Evolutionary conservation across 805 yeast genomes (phyloP).

Genomic region (Kluyveromyces dobzhanskii): DNA sequence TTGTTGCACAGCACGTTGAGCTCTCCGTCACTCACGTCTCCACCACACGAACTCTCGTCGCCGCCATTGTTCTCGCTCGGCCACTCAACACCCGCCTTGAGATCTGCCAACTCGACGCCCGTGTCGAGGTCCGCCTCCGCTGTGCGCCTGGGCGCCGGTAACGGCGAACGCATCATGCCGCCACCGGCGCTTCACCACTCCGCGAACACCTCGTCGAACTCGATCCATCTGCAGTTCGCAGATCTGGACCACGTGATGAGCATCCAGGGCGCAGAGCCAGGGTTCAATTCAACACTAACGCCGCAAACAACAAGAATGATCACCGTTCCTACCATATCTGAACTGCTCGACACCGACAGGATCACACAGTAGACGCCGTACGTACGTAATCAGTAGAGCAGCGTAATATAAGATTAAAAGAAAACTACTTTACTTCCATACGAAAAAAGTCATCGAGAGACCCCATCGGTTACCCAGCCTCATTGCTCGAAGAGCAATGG

Average conservation of each 20-base stretch:
- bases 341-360: constrained; percentile 24
- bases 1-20: too few species aligned
- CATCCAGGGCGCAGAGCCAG: constrained; percentile 26
- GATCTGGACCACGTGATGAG: constrained; percentile 22
- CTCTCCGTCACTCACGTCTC: not conserved
- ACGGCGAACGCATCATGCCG: constrained; percentile 11
- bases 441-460: too few species aligned
- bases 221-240: constrained; percentile 19
- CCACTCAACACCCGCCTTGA: too few species aligned
- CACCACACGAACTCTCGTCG: not conserved
- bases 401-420: too few species aligned
- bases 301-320: constrained; percentile 27
- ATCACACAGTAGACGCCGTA: constrained; percentile 21
- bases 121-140: not conserved
- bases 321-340: constrained; percentile 18
- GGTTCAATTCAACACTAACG: constrained; percentile 19
- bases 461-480: too few species aligned
- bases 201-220: constrained; percentile 5
- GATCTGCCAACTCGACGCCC: not conserved
- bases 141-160: not conserved
- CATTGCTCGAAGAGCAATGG: too few species aligned
- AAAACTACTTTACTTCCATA: too few species aligned
- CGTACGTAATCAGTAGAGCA: too few species aligned
- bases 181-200: constrained; percentile 23
- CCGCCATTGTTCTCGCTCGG: not conserved